Evolutionary conservation across 345 rosid genomes (phyloP), one percentile per base, ranked within the genome.

Genomic region (Populus ilicifolia): DNA sequence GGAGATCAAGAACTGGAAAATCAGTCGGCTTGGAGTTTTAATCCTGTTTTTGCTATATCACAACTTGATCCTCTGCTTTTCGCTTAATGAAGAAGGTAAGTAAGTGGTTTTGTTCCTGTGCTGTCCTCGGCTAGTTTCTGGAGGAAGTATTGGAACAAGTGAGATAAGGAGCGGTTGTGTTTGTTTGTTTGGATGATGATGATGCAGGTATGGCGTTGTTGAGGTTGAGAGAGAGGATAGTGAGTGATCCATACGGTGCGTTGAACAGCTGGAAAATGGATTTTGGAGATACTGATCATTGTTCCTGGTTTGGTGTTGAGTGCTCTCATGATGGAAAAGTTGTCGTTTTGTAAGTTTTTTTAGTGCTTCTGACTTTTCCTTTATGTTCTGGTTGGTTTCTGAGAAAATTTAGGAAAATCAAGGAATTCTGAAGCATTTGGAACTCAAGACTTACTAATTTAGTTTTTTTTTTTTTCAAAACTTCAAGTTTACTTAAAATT

Each of bases 221-320:
- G 90, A 89, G 84, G 75, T 88, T 93, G 72, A 81, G 86, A 63
- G 90, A 89, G 85, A 82, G 89, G 70, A 85, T 95, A 36, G 84
- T 75, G 84, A 86, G 59, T 61, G 97, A 95, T 87, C 98, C 96
- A 30, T 89, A 83, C 79, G 88, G 86, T 72, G 92, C 92, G 71
- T 77, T 95, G 71, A 78, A 86, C 64, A 84, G 81, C 81, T 91
- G 98, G 98, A 77, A 80, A 65, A 83, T 82, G 74, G 69, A 82
- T 50, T 75, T 76, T 78, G 83, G 85, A 69, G 76, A 65, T 16
- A 29, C 61, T 68, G 84, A 87, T 83, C 97, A 86, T 50, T 95
- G 99, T 80, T 89, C 85, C 25, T 93, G 99, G 99, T 90, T 86
- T 20, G 99, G 96, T 20, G 87, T 95, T 4, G 90, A 79, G 61